Percentiles rank a stretch among this genome's conserved stretches.
Conservation (phyloP, 1,139 yeast genomes). For the Geotrichum bryndzae region DNA sequence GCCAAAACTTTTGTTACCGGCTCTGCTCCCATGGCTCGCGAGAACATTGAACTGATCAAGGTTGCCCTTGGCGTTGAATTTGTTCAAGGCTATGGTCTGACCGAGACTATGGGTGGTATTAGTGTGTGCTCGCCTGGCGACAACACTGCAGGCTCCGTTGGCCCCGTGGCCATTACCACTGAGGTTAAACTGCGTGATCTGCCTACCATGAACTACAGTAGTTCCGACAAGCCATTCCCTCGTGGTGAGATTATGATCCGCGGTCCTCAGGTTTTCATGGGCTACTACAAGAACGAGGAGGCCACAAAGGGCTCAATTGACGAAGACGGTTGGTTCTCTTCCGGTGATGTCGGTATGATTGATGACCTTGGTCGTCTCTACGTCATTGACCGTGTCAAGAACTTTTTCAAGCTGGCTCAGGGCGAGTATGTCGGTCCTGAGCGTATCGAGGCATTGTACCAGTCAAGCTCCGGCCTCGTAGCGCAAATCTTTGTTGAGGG, state of each 20-base stretch:
- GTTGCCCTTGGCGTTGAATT: constrained; percentile 56
- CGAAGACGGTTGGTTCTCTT: constrained; percentile 66
- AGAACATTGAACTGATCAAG: constrained; percentile 54
- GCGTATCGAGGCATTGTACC: constrained; percentile 60
- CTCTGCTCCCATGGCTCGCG: constrained; percentile 67
- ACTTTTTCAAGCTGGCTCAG: constrained; percentile 73
- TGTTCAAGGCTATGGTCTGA: constrained; percentile 70
- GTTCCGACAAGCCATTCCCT: constrained; percentile 45
- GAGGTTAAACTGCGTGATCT: constrained; percentile 61
- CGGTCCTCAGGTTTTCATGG: constrained; percentile 59
- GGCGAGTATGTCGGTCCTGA: constrained; percentile 82
- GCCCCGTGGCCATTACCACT: constrained; percentile 47
- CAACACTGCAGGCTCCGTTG: constrained; percentile 52
- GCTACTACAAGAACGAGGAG: constrained; percentile 53
- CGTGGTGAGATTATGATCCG: constrained; percentile 59
- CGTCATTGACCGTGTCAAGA: constrained; percentile 71
- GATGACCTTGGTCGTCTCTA: constrained; percentile 49
- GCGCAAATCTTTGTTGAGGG: constrained; percentile 64
- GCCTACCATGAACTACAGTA: constrained; percentile 60
- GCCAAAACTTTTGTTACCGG: constrained; percentile 48
- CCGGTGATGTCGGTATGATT: constrained; percentile 68
- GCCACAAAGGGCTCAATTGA: constrained; percentile 52
- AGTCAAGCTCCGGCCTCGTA: constrained; percentile 47
- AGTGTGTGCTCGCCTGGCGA: constrained; percentile 45
- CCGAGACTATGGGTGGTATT: constrained; percentile 68